These are phyloP conservation scores for Colletotrichum sp. DNA, from an alignment of 2,329 filamentous ascomycete genomes.

Conservation along the genomic window DNA sequence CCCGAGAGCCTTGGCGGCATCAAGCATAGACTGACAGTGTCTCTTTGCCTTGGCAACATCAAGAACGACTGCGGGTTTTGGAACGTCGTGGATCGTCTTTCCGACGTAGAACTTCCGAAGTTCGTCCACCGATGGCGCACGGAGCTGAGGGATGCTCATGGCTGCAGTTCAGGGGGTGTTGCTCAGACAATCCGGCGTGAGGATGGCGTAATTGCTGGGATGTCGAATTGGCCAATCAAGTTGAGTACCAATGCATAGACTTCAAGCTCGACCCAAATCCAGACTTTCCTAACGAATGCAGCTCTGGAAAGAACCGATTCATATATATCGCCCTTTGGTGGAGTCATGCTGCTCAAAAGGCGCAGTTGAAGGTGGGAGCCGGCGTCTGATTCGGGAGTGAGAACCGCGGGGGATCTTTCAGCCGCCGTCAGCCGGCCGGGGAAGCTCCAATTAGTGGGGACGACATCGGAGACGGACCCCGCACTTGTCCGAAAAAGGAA, in stretches of 20 bases:
- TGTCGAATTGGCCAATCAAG: not conserved
- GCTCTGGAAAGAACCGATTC: not conserved
- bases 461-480: constrained; percentile 7
- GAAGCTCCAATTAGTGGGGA: not conserved
- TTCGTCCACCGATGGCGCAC: not conserved
- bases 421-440: not conserved
- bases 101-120: constrained; percentile 30
- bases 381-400: not conserved
- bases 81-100: constrained; percentile 36
- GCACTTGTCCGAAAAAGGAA: not conserved
- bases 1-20: constrained; percentile 49
- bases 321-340: not conserved
- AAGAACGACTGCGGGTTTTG: constrained; percentile 60
- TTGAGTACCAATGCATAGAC: accelerated
- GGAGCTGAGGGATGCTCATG: constrained; percentile 24
- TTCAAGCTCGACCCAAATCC: accelerated
- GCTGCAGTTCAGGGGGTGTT: not conserved
- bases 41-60: constrained; percentile 56
- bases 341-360: not conserved
- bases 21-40: constrained; percentile 64
- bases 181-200: not conserved
- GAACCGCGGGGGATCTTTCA: not conserved
- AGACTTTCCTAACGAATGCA: not conserved
- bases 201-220: not conserved
- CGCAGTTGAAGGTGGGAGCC: not conserved